Base-by-base conservation (phyloP, 2,329 filamentous ascomycete genomes). In the Colletotrichum sp. region DNA sequence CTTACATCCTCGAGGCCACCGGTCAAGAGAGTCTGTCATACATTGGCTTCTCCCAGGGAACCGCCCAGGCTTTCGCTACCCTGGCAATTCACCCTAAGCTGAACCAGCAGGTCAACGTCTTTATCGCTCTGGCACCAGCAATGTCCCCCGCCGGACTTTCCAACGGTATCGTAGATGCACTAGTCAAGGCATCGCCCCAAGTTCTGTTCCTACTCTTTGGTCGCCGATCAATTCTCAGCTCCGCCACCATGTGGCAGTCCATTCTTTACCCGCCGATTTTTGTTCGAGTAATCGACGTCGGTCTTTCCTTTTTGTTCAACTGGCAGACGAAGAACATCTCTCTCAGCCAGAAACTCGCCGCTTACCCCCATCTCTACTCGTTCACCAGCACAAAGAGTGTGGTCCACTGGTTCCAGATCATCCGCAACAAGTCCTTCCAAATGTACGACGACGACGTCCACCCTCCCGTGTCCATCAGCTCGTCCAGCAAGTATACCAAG, bases 381-480 rank as follows among this genome's bases (percentile, higher is more conserved):
- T 98, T 96, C 83, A 98, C 96, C 0, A 98, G 95, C 83, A 98
- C 96, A 73, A 99, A 99, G 85, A 96, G 94, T 24, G 96, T 99
- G 10, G 97, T 99, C 0, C 97, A 99, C 83, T 99, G 97, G 97
- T 99, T 99, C 83, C 97, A 99, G 83, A 98, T 99, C 82, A 99
- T 99, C 80, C 94, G 97, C 78, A 98, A 96, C 81, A 95, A 95
- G 80, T 96, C 93, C 30, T 98, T 99, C 84, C 97, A 99, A 84
- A 98, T 99, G 95, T 98, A 96, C 84, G 97, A 99, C 82, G 97
- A 99, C 82, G 96, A 98, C 80, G 91, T 97, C 1, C 94, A 96
- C 73, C 93, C 93, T 32, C 94, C 94, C 0, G 88, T 98, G 75
- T 92, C 92, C 70, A 87, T 96, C 48, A 91, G 91, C 26, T 92